A percentile compares a stretch with the other conserved stretches of the same genome.
phyloP scores from a whole-genome alignment of 2,329 filamentous ascomycete species.

The Hysterium pulicare region DNA sequence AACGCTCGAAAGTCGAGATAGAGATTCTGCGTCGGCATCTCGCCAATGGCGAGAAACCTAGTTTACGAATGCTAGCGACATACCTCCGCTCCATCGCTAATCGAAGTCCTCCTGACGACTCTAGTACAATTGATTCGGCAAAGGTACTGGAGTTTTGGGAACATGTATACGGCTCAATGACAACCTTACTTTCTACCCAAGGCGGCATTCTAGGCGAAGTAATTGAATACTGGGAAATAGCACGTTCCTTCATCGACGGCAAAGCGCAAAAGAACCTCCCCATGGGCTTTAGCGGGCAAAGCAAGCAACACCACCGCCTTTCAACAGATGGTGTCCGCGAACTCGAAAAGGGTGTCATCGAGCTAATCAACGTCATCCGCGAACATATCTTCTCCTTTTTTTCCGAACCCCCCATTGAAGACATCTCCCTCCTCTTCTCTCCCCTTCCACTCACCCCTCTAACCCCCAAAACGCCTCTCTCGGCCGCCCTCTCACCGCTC shows the following conservation, averaged over 20 bases:
- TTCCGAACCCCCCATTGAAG: slow-evolving; percentile 81
- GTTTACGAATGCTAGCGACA: slow-evolving; percentile 64
- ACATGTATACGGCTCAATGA: slow-evolving; percentile 72
- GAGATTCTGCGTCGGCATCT: slow-evolving; percentile 83
- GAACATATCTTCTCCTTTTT: slow-evolving; percentile 81
- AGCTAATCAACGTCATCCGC: slow-evolving; percentile 79
- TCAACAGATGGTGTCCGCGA: slow-evolving; percentile 67
- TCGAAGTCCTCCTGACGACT: slow-evolving; percentile 59
- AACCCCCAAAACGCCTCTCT: slow-evolving; percentile 59
- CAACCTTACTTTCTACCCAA: slow-evolving; percentile 66
- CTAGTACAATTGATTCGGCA: slow-evolving; percentile 65
- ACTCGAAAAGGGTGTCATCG: slow-evolving; percentile 72
- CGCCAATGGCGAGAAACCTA: slow-evolving; percentile 69
- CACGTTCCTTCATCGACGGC: slow-evolving; percentile 85
- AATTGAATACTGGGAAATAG: slow-evolving; percentile 89
- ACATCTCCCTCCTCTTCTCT: slow-evolving; percentile 83
- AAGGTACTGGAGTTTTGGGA: slow-evolving; percentile 92
- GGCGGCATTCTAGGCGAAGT: slow-evolving; percentile 85
- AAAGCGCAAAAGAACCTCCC: slow-evolving; percentile 78
- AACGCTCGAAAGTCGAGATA: slow-evolving; percentile 86
- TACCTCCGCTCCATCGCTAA: slow-evolving; percentile 73
- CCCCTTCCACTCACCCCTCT: slow-evolving; percentile 67
- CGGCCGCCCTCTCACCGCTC: slow-evolving; percentile 57
- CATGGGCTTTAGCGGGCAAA: slow-evolving; percentile 76
- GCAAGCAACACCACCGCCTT: slow-evolving; percentile 75